Conservation (phyloP, 1,139 yeast genomes). For the Nematodospora anomalae region DNA sequence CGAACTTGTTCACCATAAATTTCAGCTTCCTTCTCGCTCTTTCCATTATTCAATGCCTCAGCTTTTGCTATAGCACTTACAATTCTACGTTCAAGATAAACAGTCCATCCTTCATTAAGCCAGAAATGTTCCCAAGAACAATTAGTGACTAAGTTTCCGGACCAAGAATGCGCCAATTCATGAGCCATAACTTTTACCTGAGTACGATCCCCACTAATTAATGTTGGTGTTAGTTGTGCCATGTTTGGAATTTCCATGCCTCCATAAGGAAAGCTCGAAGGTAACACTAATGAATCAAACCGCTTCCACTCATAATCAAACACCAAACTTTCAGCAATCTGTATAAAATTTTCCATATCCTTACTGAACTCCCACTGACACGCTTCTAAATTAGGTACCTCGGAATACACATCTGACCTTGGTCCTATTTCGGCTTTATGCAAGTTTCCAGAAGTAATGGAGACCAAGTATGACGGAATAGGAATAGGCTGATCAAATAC, state of each 20-base stretch:
- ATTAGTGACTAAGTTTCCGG: constrained; percentile 39
- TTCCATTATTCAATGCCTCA: constrained; percentile 25
- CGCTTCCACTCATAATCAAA: constrained; percentile 37
- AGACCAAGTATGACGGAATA: constrained; percentile 37
- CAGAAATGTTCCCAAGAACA: constrained; percentile 42
- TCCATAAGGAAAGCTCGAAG: constrained; percentile 39
- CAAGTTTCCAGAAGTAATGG: constrained; percentile 37
- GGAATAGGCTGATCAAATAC: constrained; percentile 35
- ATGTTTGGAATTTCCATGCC: constrained; percentile 44
- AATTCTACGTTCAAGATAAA: constrained; percentile 37
- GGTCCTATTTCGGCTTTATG: constrained; percentile 35
- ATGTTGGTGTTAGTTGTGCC: constrained; percentile 39
- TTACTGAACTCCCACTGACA: constrained; percentile 40
- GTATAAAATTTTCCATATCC: constrained; percentile 36
- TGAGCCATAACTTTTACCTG: constrained; percentile 40
- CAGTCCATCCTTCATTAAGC: constrained; percentile 44
- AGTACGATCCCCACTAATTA: constrained; percentile 34
- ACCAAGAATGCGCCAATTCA: constrained; percentile 42
- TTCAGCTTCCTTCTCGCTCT: constrained; percentile 17
- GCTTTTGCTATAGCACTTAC: constrained; percentile 31
- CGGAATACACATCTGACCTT: constrained; percentile 34
- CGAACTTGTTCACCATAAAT: constrained; percentile 31
- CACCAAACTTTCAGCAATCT: constrained; percentile 33
- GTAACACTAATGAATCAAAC: constrained; percentile 35
- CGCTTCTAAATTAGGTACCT: constrained; percentile 24